phyloP scores from a whole-genome alignment of 257 asterid species.

The Scutellaria barbata region DNA sequence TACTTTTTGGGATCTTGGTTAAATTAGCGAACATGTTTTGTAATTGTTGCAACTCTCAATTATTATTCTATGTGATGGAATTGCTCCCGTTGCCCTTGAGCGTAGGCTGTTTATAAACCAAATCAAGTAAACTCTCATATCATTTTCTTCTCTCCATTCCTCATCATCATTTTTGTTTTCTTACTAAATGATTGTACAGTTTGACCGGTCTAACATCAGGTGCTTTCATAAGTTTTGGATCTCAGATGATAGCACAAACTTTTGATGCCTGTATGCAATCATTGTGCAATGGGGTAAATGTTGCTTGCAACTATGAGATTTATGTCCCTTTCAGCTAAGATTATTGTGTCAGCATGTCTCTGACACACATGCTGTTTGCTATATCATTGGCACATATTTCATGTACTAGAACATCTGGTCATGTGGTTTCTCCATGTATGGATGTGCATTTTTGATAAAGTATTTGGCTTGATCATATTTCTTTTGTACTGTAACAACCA shows the following conservation, averaged over 20 bases:
- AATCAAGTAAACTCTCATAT: too few species aligned
- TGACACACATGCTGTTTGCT: not conserved
- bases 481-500: not conserved
- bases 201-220: too few species aligned
- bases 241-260: not conserved
- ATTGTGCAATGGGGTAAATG: not conserved
- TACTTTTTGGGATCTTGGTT: too few species aligned
- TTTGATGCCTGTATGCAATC: not conserved
- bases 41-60: too few species aligned
- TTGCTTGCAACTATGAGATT: not conserved
- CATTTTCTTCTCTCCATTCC: too few species aligned
- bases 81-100: too few species aligned
- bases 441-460: conserved; percentile 5
- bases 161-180: too few species aligned
- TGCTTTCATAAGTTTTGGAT: too few species aligned
- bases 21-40: too few species aligned
- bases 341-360: not conserved
- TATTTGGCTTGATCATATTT: conserved; percentile 3
- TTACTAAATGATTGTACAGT: too few species aligned
- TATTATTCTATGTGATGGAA: too few species aligned
- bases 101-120: too few species aligned
- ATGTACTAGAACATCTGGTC: not conserved
- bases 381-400: not conserved
- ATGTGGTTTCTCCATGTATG: conserved; percentile 8
- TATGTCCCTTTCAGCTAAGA: not conserved